phyloP scores from a whole-genome alignment of 2,329 filamentous ascomycete genomes.

The Pyrenophora seminiperda region DNA sequence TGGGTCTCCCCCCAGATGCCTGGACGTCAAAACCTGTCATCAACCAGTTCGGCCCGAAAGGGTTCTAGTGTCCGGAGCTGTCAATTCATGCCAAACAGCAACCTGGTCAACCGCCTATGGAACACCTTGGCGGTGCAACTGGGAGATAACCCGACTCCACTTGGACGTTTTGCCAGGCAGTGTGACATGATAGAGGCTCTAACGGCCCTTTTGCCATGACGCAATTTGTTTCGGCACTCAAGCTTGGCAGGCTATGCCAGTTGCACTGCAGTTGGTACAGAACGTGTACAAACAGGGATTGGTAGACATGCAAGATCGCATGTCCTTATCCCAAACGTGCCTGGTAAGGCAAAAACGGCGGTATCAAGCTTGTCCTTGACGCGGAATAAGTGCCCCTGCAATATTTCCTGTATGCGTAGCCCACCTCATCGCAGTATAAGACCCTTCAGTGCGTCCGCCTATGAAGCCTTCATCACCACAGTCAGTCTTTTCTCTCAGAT shows the following conservation, averaged over 20 bases:
- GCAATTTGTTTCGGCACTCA: constrained; percentile 12
- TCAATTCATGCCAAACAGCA: constrained; percentile 15
- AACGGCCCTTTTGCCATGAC: constrained; percentile 10
- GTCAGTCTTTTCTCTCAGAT: constrained; percentile 1
- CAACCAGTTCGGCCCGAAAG: constrained; percentile 16
- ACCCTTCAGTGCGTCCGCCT: constrained; percentile 3
- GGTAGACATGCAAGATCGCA: background rate
- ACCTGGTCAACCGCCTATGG: constrained; percentile 5
- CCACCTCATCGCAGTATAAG: constrained; percentile 9
- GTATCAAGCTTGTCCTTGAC: background rate
- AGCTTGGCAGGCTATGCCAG: constrained; percentile 4
- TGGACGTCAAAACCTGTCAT: constrained; percentile 14
- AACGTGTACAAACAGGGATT: too few relatives aligned
- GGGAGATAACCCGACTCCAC: constrained; percentile 10
- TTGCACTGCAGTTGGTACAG: background rate
- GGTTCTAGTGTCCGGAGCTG: constrained; percentile 3
- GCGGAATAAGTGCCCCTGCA: background rate
- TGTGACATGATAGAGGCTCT: constrained; percentile 7
- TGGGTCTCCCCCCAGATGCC: constrained; percentile 8
- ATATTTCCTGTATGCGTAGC: background rate
- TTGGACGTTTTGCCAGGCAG: constrained; percentile 5
- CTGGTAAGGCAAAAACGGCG: constrained; percentile 1
- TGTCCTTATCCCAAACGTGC: background rate
- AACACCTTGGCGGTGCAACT: constrained; percentile 14
- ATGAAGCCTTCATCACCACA: background rate